Evolutionary conservation across 129 eudicot genomes (phyloP), one percentile per base, ranked within the genome.

Genomic region (Deinandra increscens): DNA sequence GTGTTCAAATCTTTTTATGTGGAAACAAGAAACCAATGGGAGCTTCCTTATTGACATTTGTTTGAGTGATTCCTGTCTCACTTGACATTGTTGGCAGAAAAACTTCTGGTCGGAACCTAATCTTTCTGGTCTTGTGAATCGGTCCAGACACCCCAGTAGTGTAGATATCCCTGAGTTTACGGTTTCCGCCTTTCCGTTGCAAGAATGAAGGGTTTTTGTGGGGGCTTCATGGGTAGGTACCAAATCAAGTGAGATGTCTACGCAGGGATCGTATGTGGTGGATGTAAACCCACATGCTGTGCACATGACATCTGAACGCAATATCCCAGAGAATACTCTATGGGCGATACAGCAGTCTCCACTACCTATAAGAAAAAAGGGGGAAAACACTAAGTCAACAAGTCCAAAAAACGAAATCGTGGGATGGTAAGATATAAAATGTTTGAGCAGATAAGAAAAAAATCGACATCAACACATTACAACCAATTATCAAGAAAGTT

Each of bases 331-430:
- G 65, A 93, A 93, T 64, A 93, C 96, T 66, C 89, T 82, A 61
- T 93, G 98, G 17, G 96, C 98, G 68, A 93, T 89, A 60, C 98
- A 93, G 68, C 98, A 92, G 20, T 86, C 96, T 73, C 95, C 85
- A 44, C 84, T 85, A 64, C 85, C 98, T 92, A 82, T 74, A 76
- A 38, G 1, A 68, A 51, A 43, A 15, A 46, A 7, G 7, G 17
- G 11, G 13, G 34, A 31, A 14, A 62, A 37, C 22, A 22, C 17
- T 3, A 61, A 22, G 51, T 38, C 46, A 70, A 7, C 7, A 69
- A 69, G 17, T 63, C 26, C 31, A 13, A 58, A 31, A 13, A 22
- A 5, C 39, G 15, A 55, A 23, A 55, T 9, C 0, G 18, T 3
- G 20, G 26, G 33, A 15, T 53, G 33, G 33, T 51, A 18, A 26